Evolutionary conservation across 202 grass and related monocot species (phyloP).

Genomic region (Panicum hallii): DNA sequence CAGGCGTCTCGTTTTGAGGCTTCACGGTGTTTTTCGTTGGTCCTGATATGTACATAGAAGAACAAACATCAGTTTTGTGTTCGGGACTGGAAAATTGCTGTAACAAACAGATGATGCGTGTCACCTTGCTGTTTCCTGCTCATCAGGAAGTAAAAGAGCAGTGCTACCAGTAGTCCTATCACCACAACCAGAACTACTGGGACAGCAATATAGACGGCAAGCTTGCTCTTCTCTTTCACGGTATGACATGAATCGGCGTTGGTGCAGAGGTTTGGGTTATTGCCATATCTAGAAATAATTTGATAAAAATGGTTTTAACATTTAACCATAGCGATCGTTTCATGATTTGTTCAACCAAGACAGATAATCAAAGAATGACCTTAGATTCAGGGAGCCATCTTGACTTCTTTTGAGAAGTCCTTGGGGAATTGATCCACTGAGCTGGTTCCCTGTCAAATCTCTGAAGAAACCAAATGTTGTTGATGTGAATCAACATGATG

Average conservation of each 20-base stretch:
- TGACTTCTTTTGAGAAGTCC: conserved; percentile 52
- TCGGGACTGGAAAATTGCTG: no score
- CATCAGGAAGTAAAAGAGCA: conserved; percentile 7
- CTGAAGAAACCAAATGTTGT: conserved; percentile 35
- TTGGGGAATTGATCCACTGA: conserved; percentile 57
- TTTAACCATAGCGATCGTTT: no score
- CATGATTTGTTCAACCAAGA: no score
- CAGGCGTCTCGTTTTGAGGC: neutral
- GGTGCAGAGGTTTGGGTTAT: conserved; percentile 51
- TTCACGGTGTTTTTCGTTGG: neutral
- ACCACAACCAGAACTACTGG: conserved; percentile 36
- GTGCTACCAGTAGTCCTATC: neutral
- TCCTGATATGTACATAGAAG: neutral
- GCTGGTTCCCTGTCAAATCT: conserved; percentile 68
- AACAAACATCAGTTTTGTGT: no score
- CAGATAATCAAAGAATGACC: no score
- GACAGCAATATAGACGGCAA: conserved; percentile 51
- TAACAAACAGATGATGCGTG: neutral
- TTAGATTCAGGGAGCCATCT: conserved; percentile 51
- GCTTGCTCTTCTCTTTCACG: conserved; percentile 41
- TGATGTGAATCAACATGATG: conserved; percentile 2
- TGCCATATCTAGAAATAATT: conserved; percentile 30
- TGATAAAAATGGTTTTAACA: no score
- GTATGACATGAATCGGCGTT: conserved; percentile 32
- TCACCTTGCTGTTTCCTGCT: conserved; percentile 38